Percentiles rank a stretch among this genome's conserved stretches.
These are phyloP conservation scores for Kurtzmaniella natalensis DNA, from an alignment of 1,139 yeast genomes.

Conservation along the genomic window DNA sequence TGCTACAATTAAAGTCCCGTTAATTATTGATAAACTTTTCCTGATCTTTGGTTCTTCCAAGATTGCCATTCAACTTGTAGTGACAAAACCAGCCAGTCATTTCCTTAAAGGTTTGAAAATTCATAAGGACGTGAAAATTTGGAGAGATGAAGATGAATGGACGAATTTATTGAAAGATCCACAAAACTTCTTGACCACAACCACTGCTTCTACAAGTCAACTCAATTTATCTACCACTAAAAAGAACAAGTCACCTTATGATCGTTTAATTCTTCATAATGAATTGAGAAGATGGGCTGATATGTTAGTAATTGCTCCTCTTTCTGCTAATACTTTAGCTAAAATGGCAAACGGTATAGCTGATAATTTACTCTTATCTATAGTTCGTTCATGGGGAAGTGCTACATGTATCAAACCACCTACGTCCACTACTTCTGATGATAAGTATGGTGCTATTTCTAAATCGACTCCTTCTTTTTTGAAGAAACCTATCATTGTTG, in stretches of 20 bases:
- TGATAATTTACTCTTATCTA: constrained; percentile 81
- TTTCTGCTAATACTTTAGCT: constrained; percentile 90
- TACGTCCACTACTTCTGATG: constrained; percentile 2
- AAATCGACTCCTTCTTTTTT: too few species aligned
- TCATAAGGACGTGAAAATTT: constrained; percentile 77
- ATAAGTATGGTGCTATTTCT: too few species aligned
- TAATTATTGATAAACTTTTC: constrained; percentile 76
- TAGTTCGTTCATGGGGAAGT: constrained; percentile 90
- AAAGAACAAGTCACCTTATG: constrained; percentile 36
- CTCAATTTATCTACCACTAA: constrained; percentile 19
- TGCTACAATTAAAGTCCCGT: constrained; percentile 89
- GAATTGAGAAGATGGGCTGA: constrained; percentile 96
- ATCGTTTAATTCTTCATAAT: constrained; percentile 65
- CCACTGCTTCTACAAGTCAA: constrained; percentile 13
- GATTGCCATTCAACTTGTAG: constrained; percentile 79
- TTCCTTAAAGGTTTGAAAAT: constrained; percentile 76
- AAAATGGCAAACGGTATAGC: constrained; percentile 88
- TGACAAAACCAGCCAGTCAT: constrained; percentile 79
- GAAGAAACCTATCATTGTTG: constrained; percentile 75
- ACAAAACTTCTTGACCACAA: constrained; percentile 9
- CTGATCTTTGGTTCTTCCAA: constrained; percentile 68
- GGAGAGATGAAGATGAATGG: constrained; percentile 97
- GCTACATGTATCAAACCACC: constrained; percentile 15
- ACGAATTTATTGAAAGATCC: constrained; percentile 43
- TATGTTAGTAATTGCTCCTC: constrained; percentile 82